Percentiles rank a stretch among this genome's conserved stretches.
Evolutionary conservation across 2,329 filamentous ascomycete genomes (phyloP).

Genomic region (Myriosclerotinia curreyana): DNA sequence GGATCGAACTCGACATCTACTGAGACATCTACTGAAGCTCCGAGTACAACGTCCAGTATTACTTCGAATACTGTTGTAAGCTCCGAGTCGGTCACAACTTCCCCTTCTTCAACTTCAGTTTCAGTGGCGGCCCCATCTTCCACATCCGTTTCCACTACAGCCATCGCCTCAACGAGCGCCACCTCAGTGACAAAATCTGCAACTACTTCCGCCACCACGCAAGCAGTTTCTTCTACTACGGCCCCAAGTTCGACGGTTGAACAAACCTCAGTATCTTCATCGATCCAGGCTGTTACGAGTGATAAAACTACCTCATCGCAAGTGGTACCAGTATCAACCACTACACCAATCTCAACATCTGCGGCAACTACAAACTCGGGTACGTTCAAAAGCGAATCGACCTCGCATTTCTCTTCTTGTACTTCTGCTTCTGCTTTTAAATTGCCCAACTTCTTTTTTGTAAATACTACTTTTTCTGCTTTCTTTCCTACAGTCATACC

Average conservation of each 20-base stretch:
- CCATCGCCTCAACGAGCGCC: neutral
- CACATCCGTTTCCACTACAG: conserved; percentile 6
- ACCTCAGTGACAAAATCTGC: neutral
- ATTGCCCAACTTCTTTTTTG: conserved; percentile 6
- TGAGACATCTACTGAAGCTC: conserved; percentile 11
- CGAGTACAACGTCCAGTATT: neutral
- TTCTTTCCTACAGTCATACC: conserved; percentile 6
- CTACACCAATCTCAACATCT: conserved; percentile 20
- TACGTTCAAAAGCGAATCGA: conserved; percentile 27
- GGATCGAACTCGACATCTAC: conserved; percentile 22
- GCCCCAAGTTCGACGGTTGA: neutral
- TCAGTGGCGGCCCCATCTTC: conserved; percentile 19
- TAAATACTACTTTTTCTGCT: conserved; percentile 15
- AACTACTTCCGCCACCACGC: conserved; percentile 1
- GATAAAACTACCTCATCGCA: conserved; percentile 3
- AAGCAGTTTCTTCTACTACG: neutral
- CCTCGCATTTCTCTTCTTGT: conserved; percentile 28
- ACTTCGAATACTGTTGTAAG: conserved; percentile 17
- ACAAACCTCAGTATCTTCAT: conserved; percentile 2
- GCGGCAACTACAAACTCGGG: conserved; percentile 24
- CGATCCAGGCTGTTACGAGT: conserved; percentile 6
- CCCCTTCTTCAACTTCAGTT: neutral
- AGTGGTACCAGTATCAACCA: conserved; percentile 16
- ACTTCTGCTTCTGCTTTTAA: conserved; percentile 13
- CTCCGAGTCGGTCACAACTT: neutral